These are phyloP conservation scores for Didymella segeticola DNA, from an alignment of 2,329 filamentous ascomycete genomes.

Conservation along the genomic window DNA sequence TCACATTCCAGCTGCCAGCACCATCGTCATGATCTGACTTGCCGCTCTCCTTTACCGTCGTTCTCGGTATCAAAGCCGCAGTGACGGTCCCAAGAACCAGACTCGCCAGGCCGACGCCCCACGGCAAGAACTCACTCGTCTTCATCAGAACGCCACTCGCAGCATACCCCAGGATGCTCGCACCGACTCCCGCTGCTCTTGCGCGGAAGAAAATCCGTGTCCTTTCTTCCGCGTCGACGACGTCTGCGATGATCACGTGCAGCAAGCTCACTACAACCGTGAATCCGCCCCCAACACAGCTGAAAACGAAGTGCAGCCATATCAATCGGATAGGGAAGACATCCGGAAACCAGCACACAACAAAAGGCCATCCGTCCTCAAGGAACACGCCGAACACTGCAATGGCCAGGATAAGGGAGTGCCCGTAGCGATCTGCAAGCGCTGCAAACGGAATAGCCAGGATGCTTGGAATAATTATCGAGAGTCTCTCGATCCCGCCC, in stretches of 20 bases:
- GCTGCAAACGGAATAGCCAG: conserved; percentile 28
- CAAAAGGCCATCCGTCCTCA: conserved; percentile 22
- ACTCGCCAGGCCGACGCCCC: conserved; percentile 18
- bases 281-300: conserved; percentile 22
- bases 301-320: conserved; percentile 27
- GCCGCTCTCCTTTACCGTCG: neutral
- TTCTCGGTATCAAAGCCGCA: conserved; percentile 18
- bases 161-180: conserved; percentile 25
- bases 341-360: conserved; percentile 23
- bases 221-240: conserved; percentile 21
- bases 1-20: neutral
- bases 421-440: conserved; percentile 26
- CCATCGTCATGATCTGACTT: neutral
- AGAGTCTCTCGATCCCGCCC: conserved; percentile 25
- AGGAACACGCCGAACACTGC: conserved; percentile 25
- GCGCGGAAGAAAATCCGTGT: conserved; percentile 24
- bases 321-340: conserved; percentile 24
- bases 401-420: conserved; percentile 21
- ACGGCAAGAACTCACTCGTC: conserved; percentile 16
- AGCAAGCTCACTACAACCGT: conserved; percentile 24
- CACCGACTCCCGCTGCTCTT: conserved; percentile 23
- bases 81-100: conserved; percentile 8
- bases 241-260: conserved; percentile 28
- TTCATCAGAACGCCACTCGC: conserved; percentile 22
- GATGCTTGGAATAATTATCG: conserved; percentile 26